phyloP scores from a whole-genome alignment of 176 grass and related monocot genomes.

The Phragmites australis region DNA sequence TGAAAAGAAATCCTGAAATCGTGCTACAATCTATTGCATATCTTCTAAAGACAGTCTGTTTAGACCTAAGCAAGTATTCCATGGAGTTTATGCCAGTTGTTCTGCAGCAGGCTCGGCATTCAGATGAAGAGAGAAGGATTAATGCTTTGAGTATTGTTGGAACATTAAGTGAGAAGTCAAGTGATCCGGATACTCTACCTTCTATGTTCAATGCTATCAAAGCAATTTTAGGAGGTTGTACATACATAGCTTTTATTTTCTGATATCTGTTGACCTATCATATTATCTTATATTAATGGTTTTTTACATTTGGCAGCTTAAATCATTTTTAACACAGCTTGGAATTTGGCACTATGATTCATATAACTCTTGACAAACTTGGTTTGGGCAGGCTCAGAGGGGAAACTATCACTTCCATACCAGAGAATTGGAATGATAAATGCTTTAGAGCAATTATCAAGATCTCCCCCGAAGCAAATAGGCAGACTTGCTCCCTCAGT shows the following conservation, averaged over 20 bases:
- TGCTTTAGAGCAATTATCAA: constrained; percentile 80
- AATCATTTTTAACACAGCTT: neutral
- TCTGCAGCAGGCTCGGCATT: constrained; percentile 80
- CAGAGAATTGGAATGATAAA: constrained; percentile 89
- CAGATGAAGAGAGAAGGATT: constrained; percentile 77
- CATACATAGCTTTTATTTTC: constrained; percentile 16
- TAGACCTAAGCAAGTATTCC: constrained; percentile 90
- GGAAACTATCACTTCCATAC: constrained; percentile 78
- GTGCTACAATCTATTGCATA: constrained; percentile 74
- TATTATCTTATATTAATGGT: constrained; percentile 23
- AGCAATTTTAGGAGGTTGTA: constrained; percentile 81
- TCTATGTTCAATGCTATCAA: constrained; percentile 84
- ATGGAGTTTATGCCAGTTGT: constrained; percentile 79
- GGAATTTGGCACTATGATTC: constrained; percentile 23
- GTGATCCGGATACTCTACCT: constrained; percentile 84
- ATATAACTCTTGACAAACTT: constrained; percentile 38
- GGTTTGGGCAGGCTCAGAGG: constrained; percentile 81
- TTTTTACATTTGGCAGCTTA: constrained; percentile 17
- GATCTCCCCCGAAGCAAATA: constrained; percentile 68
- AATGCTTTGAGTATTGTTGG: constrained; percentile 78
- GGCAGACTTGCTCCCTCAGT: constrained; percentile 66
- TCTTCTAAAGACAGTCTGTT: constrained; percentile 62
- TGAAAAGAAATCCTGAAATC: constrained; percentile 98
- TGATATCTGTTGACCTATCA: constrained; percentile 32
- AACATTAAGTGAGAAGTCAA: constrained; percentile 78